Percentiles rank a stretch among this genome's conserved stretches.
phyloP scores from a whole-genome alignment of 345 rosid genomes.

The Salix exigua region DNA sequence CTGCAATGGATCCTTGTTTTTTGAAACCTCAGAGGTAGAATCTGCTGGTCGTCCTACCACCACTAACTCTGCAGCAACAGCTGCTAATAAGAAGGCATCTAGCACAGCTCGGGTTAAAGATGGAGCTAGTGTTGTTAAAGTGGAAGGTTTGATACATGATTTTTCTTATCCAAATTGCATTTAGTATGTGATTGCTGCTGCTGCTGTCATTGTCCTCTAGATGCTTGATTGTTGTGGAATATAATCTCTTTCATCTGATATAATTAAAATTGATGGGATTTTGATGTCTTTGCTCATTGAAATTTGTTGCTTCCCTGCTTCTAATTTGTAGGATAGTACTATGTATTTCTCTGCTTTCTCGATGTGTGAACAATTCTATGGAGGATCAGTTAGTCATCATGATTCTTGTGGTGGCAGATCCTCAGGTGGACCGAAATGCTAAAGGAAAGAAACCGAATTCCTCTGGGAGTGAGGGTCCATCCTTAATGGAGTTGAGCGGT shows the following conservation, averaged over 20 bases:
- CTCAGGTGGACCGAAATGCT: constrained; percentile 53
- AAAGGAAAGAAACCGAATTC: constrained; percentile 66
- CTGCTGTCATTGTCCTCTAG: background rate
- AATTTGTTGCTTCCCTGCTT: background rate
- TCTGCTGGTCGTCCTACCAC: constrained; percentile 35
- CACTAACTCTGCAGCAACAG: constrained; percentile 29
- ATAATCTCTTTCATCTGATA: background rate
- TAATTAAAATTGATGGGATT: background rate
- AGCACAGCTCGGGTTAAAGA: constrained; percentile 40
- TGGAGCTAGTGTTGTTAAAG: constrained; percentile 31
- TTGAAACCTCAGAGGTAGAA: constrained; percentile 36
- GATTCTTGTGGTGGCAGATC: constrained; percentile 44
- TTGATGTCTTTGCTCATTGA: background rate
- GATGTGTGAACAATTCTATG: background rate
- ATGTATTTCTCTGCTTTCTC: background rate
- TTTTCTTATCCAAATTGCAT: background rate
- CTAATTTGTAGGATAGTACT: background rate
- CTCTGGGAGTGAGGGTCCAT: constrained; percentile 51
- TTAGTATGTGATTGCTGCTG: background rate
- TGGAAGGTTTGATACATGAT: constrained; percentile 32
- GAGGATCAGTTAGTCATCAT: background rate
- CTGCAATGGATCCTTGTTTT: constrained; percentile 7
- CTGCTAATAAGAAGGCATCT: constrained; percentile 41
- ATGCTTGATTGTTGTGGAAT: background rate
- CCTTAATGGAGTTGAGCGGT: constrained; percentile 73